Percentiles rank a stretch among this genome's conserved stretches.
Conservation (phyloP, 1,284 basidiomycete genomes). For the Cryptococcus maquisensis region DNA sequence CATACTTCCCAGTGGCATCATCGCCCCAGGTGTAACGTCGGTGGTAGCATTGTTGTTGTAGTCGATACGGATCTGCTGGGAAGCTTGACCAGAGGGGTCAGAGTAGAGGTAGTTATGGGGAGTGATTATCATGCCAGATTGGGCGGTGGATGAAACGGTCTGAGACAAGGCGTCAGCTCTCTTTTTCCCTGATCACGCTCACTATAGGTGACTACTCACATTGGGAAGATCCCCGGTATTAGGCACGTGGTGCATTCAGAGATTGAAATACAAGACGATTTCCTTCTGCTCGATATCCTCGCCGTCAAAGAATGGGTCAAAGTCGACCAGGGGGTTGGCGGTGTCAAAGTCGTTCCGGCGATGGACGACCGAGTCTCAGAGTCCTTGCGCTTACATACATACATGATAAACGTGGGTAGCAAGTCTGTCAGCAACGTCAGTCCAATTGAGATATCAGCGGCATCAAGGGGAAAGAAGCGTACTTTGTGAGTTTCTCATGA, state of each 20-base stretch:
- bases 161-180: too few species aligned
- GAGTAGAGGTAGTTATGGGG: constrained; percentile 36
- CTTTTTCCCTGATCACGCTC: too few species aligned
- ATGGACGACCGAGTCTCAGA: constrained; percentile 59
- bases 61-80: constrained; percentile 32
- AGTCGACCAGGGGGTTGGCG: constrained; percentile 53
- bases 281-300: constrained; percentile 44
- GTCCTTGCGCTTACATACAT: constrained; percentile 63
- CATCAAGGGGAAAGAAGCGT: background rate
- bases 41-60: constrained; percentile 19
- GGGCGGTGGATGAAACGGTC: constrained; percentile 36
- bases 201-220: background rate
- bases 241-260: constrained; percentile 27
- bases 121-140: constrained; percentile 26
- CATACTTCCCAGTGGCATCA: constrained; percentile 17
- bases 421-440: constrained; percentile 3
- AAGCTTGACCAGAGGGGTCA: constrained; percentile 26
- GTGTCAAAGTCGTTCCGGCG: constrained; percentile 63
- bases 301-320: constrained; percentile 38
- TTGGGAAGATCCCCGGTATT: constrained; percentile 24
- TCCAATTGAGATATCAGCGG: background rate
- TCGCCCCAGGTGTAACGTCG: constrained; percentile 29
- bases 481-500: constrained; percentile 30
- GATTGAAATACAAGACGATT: constrained; percentile 30
- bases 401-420: constrained; percentile 53